phyloP scores from a whole-genome alignment of 345 rosid species.

The Physaria fendleri region DNA sequence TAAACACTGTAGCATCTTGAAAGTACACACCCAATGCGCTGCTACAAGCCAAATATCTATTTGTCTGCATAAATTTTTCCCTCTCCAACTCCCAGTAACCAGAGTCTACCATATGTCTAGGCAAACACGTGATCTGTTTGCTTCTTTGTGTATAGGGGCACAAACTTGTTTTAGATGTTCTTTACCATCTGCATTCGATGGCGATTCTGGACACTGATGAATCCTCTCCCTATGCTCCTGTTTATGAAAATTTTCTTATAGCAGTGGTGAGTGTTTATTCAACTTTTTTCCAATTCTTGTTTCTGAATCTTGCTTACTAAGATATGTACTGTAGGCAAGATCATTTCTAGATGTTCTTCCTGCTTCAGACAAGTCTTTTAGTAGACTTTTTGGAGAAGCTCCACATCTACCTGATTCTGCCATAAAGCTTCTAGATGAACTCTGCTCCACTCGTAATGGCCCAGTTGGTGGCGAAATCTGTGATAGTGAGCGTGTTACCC shows the following conservation, averaged over 20 bases:
- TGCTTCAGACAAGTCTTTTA: slow-evolving; percentile 89
- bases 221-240: slow-evolving; percentile 42
- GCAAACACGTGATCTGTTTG: slow-evolving; percentile 16
- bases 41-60: slow-evolving; percentile 4
- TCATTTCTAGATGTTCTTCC: slow-evolving; percentile 82
- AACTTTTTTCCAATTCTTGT: slow-evolving; percentile 16
- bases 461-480: slow-evolving; percentile 48
- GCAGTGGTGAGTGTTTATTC: slow-evolving; percentile 55
- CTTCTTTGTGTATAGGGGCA: slow-evolving; percentile 59
- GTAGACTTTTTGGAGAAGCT: slow-evolving; percentile 89
- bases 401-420: slow-evolving; percentile 75
- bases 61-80: slow-evolving; percentile 1
- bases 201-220: slow-evolving; percentile 39
- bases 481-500: slow-evolving; percentile 88
- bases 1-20: slow-evolving; percentile 2
- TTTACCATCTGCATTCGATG: slow-evolving; percentile 73
- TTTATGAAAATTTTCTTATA: slow-evolving; percentile 77
- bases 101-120: slow-evolving; percentile 11
- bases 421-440: slow-evolving; percentile 61
- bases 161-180: slow-evolving; percentile 73
- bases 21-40: neutral
- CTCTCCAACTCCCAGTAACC: slow-evolving; percentile 1
- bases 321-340: slow-evolving; percentile 56
- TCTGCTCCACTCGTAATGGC: slow-evolving; percentile 72
- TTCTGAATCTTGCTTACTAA: slow-evolving; percentile 21